Evolutionary conservation across 306 rosid species (phyloP).

Genomic region (Cicer chorassanicum): DNA sequence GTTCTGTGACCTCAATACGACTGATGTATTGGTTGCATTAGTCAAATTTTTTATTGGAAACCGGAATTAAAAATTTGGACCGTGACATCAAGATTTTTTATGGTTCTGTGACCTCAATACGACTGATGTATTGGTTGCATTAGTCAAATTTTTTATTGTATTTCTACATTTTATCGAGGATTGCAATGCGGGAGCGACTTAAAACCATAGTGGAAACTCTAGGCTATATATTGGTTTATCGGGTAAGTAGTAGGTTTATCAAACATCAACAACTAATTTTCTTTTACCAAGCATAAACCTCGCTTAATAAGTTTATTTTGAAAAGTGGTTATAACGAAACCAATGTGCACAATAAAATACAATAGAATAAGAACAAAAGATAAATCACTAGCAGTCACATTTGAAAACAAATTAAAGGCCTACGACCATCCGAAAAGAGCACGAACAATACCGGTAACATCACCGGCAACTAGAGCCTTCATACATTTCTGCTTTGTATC

Average conservation of each 20-base stretch:
- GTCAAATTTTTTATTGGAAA: neutral
- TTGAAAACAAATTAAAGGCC: slow-evolving; percentile 30
- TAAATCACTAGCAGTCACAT: neutral
- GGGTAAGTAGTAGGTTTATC: too few species aligned
- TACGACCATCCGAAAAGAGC: slow-evolving; percentile 74
- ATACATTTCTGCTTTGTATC: slow-evolving; percentile 62
- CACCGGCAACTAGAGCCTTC: slow-evolving; percentile 74
- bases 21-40: neutral
- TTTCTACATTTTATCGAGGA: neutral
- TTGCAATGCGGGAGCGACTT: neutral
- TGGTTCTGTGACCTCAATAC: too few species aligned
- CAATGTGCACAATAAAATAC: slow-evolving; percentile 19
- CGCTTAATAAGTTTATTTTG: neutral
- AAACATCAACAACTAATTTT: slow-evolving; percentile 7
- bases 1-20: neutral
- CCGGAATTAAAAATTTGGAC: neutral
- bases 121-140: neutral
- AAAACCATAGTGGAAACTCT: neutral
- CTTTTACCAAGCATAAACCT: slow-evolving; percentile 1
- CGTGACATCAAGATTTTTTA: neutral
- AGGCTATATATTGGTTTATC: too few species aligned
- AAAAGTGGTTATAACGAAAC: neutral
- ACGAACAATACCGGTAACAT: slow-evolving; percentile 54
- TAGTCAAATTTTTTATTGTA: neutral
- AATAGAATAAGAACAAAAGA: slow-evolving; percentile 18